Evolutionary conservation across 2,329 filamentous ascomycete genomes (phyloP).

Genomic region (Annulohypoxylon truncatum): DNA sequence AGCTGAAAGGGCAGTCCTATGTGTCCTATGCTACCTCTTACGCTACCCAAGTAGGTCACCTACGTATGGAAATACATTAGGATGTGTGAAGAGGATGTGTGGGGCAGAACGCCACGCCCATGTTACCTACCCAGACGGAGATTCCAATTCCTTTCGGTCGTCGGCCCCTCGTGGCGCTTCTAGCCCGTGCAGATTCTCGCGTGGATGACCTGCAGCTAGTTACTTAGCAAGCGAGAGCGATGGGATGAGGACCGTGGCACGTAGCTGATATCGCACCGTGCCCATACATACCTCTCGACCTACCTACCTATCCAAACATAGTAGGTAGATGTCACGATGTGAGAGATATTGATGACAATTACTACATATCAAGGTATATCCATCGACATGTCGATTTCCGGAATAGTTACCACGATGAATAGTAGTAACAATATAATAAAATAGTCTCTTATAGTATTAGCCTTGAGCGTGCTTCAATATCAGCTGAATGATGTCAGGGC

Average conservation of each 20-base stretch:
- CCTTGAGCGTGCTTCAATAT: conserved; percentile 16
- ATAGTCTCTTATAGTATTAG: conserved; percentile 6
- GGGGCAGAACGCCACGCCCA: conserved; percentile 37
- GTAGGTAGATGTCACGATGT: not conserved
- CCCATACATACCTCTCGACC: not conserved
- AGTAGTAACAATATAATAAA: conserved; percentile 6
- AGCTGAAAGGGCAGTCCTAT: conserved; percentile 20
- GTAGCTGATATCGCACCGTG: conserved; percentile 29
- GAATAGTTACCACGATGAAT: conserved; percentile 4
- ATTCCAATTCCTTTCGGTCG: conserved; percentile 40
- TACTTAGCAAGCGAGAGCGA: conserved; percentile 16
- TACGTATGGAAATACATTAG: not conserved
- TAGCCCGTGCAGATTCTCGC: conserved; percentile 39
- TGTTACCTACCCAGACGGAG: conserved; percentile 40
- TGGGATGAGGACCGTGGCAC: conserved; percentile 21
- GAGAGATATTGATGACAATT: conserved; percentile 16
- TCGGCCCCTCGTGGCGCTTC: conserved; percentile 40
- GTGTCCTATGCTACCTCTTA: not conserved
- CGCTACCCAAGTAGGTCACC: not conserved
- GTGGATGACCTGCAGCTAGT: conserved; percentile 39
- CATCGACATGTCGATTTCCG: not conserved
- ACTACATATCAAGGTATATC: not conserved
- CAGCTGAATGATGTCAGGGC: conserved; percentile 39
- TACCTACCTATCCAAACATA: not conserved
- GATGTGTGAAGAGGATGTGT: conserved; percentile 20